Evolutionary conservation across 2,329 filamentous ascomycete genomes (phyloP), one percentile per base, ranked within the genome.

Genomic region (Ampelomyces quisqualis): DNA sequence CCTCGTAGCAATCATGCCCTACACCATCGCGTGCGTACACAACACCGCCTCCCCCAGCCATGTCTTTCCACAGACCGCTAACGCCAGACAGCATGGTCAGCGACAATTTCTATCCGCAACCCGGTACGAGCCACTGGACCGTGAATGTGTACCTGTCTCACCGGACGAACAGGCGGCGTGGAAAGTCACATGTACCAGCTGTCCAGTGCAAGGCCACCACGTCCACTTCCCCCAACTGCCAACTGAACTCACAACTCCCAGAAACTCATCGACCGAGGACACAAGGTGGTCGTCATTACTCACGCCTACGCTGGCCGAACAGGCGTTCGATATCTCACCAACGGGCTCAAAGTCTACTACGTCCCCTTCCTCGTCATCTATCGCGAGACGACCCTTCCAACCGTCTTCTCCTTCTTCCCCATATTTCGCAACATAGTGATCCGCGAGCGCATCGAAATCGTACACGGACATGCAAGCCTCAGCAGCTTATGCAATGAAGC

Each of bases 141-240:
- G 14, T 39, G 28, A n/a, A 23, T 17, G 19, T 23, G 17, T 23
- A 31, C 26, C 37, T 9, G n/a, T 42, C 34, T 52, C 60, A 65
- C 36, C 60, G 56, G 15, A 29, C 32, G 17, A 26, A 3, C 24
- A 78, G 79, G 93, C 64, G 93, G 93, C 58, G 83, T 98, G 53
- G 93, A 98, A 74, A 95, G 89, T 70, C 93, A 98, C 72, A 97
- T 98, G 59, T 98, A 98, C 74, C 93, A 98, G 70, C 77, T 98
- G 27, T 93, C 91, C 21, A 88, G 86, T 42, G 78, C 81, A 69
- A 47, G 73, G 45, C 13, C 14, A 15, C 8, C 22, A 33, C 21
- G 33, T 13, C 30, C 30, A n/a, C 23, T 23, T 37, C 29, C 35
- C 34, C 15, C 15, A 28, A 19, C n/a, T n/a, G n/a, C n/a, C n/a